Base-by-base conservation (phyloP, 768 basidiomycete genomes). In the Hortiboletus flavorubellus region DNA sequence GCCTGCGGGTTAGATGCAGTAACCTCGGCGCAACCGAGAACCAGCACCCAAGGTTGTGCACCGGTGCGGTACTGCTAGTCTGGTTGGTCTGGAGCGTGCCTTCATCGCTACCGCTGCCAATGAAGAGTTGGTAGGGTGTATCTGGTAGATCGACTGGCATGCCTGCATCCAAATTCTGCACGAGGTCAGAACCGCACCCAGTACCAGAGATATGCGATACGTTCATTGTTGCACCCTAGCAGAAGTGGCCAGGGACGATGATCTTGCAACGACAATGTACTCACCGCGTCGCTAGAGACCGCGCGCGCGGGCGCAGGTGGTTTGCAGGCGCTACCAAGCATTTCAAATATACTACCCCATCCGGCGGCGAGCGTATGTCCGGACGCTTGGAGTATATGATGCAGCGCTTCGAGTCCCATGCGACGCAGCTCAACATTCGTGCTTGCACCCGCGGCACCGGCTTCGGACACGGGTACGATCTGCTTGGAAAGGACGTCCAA, bases 271-370 rank as follows among this genome's bases (percentile, higher is more conserved):
- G 81, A 76, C 3, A 79, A 68, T 15, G 77, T 72, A 37, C 71
- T 59, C 52, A 78, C 61, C 4, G 80, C 76, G 54, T 82, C 78
- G 41, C 70, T 60, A 4, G 77, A 76, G 18, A 53, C 55, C n/a
- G 74, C 68, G 39, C 72, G 69, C 23, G 67, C 54, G 5, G 73
- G 72, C 1, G 75, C 56, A 0, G 75, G 70, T 1, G 87, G 79
- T 46, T 80, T 81, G 69, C 94, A 98, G 10, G 96, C 91, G 55
- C 91, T 93, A 40, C 85, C 84, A 6, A 99, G 77, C 82, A 98
- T 94, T 59, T 87, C 83, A 69, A 98, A 98, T 61, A 98, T 93
- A 0, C 79, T 88, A 61, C 89, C 87, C 96, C 96, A 99, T 0
- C 97, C 96, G 14, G 89, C 83, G 8, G 93, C 82, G 2, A 99